Evolutionary conservation across 2,329 filamentous ascomycete species (phyloP).

Genomic region (Sporothrix pallida): DNA sequence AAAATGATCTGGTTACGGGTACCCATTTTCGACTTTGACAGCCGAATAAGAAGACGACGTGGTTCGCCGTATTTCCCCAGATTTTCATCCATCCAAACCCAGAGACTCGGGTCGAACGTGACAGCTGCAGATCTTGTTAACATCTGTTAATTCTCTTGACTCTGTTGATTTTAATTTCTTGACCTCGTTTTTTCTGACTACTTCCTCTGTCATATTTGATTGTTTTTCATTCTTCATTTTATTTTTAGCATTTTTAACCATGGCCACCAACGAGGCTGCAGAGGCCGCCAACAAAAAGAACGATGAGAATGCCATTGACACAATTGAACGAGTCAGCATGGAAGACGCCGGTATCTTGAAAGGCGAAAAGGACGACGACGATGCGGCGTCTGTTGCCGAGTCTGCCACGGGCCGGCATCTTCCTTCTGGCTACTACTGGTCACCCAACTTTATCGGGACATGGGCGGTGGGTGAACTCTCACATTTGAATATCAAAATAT

Average conservation of each 20-base stretch:
- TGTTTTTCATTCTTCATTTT: too few species aligned
- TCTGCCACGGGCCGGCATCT: not conserved
- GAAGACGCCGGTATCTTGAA: not conserved
- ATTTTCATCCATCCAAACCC: not conserved
- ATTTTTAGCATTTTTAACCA: not conserved
- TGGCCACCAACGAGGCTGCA: not conserved
- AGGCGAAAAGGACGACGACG: not conserved
- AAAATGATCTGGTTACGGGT: too few species aligned
- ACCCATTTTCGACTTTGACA: too few species aligned
- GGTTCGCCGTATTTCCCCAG: constrained; percentile 2
- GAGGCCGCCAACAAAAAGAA: not conserved
- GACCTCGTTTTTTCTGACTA: too few species aligned
- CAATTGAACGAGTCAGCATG: not conserved
- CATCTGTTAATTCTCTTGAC: not conserved
- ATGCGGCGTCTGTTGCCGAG: not conserved
- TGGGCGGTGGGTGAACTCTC: not conserved
- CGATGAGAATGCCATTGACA: not conserved
- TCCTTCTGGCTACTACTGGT: not conserved
- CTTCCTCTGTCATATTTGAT: too few species aligned
- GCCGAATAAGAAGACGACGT: not conserved
- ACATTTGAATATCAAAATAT: too few species aligned
- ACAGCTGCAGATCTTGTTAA: not conserved
- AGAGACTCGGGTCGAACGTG: not conserved
- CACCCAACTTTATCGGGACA: not conserved
- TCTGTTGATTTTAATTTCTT: too few species aligned